Evolutionary conservation across 192 early-diverging fungal species (phyloP).

Genomic region (Dispira simplex): DNA sequence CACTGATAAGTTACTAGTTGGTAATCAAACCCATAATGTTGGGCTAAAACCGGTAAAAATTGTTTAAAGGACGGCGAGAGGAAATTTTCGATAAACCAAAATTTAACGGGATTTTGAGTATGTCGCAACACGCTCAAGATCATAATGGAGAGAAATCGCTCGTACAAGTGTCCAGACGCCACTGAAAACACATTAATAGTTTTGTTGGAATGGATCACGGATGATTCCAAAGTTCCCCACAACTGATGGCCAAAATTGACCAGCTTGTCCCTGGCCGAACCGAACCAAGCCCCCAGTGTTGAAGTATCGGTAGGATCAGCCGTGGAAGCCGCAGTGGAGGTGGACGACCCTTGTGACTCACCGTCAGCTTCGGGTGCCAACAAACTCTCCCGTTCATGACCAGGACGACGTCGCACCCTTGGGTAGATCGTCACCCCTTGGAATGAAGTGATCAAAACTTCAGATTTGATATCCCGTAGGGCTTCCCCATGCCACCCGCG

Average conservation of each 20-base stretch:
- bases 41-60: conserved; percentile 79
- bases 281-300: neutral
- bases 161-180: conserved; percentile 95
- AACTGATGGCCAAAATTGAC: too few relatives aligned
- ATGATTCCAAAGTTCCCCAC: neutral
- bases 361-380: neutral
- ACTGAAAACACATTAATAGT: conserved; percentile 96
- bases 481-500: conserved; percentile 25
- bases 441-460: conserved; percentile 59
- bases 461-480: conserved; percentile 27
- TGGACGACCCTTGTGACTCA: neutral
- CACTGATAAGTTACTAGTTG: conserved; percentile 98
- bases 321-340: neutral
- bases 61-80: conserved; percentile 91
- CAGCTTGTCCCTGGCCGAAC: conserved; percentile 9
- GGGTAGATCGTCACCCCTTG: conserved; percentile 71
- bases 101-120: conserved; percentile 84
- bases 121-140: conserved; percentile 79
- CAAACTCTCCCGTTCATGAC: conserved; percentile 45
- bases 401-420: conserved; percentile 58
- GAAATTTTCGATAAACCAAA: conserved; percentile 99
- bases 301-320: neutral
- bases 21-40: conserved; percentile 78
- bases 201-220: conserved; percentile 14
- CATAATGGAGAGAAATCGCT: conserved; percentile 96